phyloP scores from a whole-genome alignment of 2,329 filamentous ascomycete species.

The Curvularia hawaiiensis region DNA sequence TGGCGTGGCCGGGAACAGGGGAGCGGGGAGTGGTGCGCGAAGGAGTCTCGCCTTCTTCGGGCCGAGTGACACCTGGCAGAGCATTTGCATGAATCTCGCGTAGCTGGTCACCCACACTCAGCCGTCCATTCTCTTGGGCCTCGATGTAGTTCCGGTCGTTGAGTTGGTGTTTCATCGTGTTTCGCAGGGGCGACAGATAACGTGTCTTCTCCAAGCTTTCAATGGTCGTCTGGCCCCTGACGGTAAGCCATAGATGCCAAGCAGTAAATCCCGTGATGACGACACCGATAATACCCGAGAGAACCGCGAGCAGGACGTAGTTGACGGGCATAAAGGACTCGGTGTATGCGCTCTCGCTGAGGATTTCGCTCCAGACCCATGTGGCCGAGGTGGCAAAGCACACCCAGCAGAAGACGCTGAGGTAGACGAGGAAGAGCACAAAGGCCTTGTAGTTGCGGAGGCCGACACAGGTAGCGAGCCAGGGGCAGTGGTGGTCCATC shows the following conservation, averaged over 20 bases:
- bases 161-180: slow-evolving; percentile 69
- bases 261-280: slow-evolving; percentile 87
- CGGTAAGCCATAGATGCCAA: slow-evolving; percentile 87
- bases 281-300: slow-evolving; percentile 88
- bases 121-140: slow-evolving; percentile 48
- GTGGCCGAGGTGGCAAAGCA: slow-evolving; percentile 75
- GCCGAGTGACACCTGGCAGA: slow-evolving; percentile 77
- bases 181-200: slow-evolving; percentile 81
- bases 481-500: slow-evolving; percentile 99
- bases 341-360: slow-evolving; percentile 70
- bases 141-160: slow-evolving; percentile 51
- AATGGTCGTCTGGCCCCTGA: slow-evolving; percentile 86
- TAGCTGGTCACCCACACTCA: slow-evolving; percentile 68
- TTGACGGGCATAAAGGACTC: slow-evolving; percentile 86
- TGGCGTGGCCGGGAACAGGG: slow-evolving; percentile 36
- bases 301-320: slow-evolving; percentile 83
- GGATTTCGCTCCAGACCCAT: slow-evolving; percentile 87
- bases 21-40: slow-evolving; percentile 50
- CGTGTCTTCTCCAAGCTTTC: slow-evolving; percentile 95
- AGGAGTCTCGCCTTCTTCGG: slow-evolving; percentile 78
- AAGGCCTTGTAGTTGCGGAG: slow-evolving; percentile 96
- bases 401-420: slow-evolving; percentile 82
- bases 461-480: slow-evolving; percentile 95
- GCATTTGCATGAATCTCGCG: slow-evolving; percentile 82
- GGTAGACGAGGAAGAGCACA: slow-evolving; percentile 88